Evolutionary conservation across 2,329 filamentous ascomycete genomes (phyloP).

Genomic region (Trichophyton verrucosum): DNA sequence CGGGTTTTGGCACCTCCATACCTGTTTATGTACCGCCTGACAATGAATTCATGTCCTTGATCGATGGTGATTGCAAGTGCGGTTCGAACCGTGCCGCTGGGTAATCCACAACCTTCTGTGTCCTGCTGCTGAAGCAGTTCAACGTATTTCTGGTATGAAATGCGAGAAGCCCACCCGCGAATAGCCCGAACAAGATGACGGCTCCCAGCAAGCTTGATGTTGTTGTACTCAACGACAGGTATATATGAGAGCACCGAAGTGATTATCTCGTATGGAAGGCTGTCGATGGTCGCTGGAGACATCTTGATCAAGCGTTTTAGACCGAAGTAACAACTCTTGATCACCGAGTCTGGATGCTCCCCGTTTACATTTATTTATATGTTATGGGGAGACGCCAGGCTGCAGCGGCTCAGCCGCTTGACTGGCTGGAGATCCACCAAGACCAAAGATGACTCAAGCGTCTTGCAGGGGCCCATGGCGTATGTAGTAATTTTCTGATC

Average conservation of each 20-base stretch:
- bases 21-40: background rate
- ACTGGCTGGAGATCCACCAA: background rate
- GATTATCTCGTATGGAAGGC: background rate
- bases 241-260: background rate
- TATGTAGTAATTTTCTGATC: no score
- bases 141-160: background rate
- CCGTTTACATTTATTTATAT: background rate
- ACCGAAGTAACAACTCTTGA: background rate
- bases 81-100: background rate
- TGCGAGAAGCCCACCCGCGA: background rate
- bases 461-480: no score
- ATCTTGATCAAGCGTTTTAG: background rate
- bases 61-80: background rate
- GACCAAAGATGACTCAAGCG: no score
- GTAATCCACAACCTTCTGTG: background rate
- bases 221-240: background rate
- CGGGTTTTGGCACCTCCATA: background rate
- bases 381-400: background rate
- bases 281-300: background rate
- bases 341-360: background rate
- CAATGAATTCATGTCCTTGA: background rate
- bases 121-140: background rate
- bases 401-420: background rate
- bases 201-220: background rate
- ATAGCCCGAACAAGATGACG: background rate